Conservation (phyloP, 805 yeast genomes). For the Kregervanrija delftensis region DNA sequence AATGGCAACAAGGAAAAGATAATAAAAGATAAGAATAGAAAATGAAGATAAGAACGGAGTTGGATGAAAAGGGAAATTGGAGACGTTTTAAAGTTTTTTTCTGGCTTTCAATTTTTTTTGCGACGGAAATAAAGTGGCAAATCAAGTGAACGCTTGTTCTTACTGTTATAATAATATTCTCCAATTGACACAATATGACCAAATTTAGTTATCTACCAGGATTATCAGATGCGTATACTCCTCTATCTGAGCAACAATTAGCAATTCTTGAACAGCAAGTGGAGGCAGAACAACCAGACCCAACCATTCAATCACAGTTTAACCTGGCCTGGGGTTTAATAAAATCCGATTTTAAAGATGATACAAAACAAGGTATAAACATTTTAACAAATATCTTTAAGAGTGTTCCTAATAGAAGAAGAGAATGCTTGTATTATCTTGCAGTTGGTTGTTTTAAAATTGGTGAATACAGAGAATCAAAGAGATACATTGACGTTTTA, state of each 20-base stretch:
- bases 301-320: constrained; percentile 78
- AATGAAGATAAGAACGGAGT: too few relatives aligned
- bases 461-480: constrained; percentile 81
- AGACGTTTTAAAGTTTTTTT: too few relatives aligned
- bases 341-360: constrained; percentile 54
- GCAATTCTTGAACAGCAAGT: constrained; percentile 72
- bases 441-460: constrained; percentile 83
- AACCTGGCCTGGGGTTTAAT: constrained; percentile 96
- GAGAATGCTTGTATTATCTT: constrained; percentile 85
- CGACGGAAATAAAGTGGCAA: too few relatives aligned
- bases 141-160: too few relatives aligned
- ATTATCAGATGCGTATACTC: constrained; percentile 28
- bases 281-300: constrained; percentile 70
- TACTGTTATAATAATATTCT: too few relatives aligned
- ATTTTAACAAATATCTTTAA: constrained; percentile 65
- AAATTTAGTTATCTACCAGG: constrained; percentile 24
- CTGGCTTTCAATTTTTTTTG: too few relatives aligned
- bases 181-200: constrained; percentile 10
- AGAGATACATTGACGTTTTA: constrained; percentile 76
- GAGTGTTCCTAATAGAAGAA: constrained; percentile 72
- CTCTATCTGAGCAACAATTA: constrained; percentile 69
- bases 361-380: constrained; percentile 75
- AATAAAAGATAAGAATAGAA: too few relatives aligned
- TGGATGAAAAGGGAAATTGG: too few relatives aligned
- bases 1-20: too few relatives aligned